These are phyloP conservation scores for Triglochin maritima DNA, from an alignment of 106 monocot genomes.

Conservation along the genomic window DNA sequence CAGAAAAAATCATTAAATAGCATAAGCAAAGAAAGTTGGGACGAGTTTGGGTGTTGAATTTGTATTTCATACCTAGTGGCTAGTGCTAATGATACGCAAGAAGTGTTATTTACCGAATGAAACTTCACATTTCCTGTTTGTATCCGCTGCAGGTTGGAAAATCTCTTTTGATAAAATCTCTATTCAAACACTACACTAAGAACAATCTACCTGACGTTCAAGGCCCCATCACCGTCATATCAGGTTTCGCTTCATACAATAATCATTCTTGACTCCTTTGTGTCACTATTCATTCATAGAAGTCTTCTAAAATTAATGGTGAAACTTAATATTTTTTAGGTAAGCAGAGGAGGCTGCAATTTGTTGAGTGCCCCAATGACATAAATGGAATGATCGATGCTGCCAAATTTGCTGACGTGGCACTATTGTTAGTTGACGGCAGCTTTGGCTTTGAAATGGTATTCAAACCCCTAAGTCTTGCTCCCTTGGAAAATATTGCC, in stretches of 20 bases:
- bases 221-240: constrained; percentile 91
- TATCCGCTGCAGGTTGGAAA: constrained; percentile 71
- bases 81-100: too few relatives aligned
- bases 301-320: background rate
- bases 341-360: constrained; percentile 81
- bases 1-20: too few relatives aligned
- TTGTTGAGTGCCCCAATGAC: constrained; percentile 95
- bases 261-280: background rate
- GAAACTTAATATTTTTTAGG: constrained; percentile 25
- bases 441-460: constrained; percentile 99
- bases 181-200: constrained; percentile 88
- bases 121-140: background rate
- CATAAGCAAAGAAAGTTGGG: too few relatives aligned
- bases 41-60: background rate
- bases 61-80: background rate
- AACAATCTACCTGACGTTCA: constrained; percentile 90
- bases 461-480: too few relatives aligned
- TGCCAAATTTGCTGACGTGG: constrained; percentile 91
- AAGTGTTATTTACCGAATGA: too few relatives aligned
- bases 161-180: constrained; percentile 82
- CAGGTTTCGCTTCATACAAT: constrained; percentile 34
- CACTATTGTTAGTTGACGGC: constrained; percentile 75
- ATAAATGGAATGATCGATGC: constrained; percentile 97
- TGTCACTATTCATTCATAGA: background rate
- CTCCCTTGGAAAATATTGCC: background rate